Percentiles rank a stretch among this genome's conserved stretches.
These are phyloP conservation scores for Cryptosporidium sp. DNA, from an alignment of 169 alveolate species.

Conservation along the genomic window DNA sequence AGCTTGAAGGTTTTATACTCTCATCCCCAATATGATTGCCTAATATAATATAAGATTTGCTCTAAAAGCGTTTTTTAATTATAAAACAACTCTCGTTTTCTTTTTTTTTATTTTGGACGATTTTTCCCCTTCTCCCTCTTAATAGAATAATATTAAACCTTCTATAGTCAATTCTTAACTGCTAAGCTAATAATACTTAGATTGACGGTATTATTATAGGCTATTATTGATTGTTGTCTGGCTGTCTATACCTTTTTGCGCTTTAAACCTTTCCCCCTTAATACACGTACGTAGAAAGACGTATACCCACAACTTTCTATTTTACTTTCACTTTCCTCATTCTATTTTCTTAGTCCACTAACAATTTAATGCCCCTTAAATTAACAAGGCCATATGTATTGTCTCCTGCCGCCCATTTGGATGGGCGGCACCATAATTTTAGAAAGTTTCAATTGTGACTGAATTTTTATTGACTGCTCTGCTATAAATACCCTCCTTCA, in stretches of 20 bases:
- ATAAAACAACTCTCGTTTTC: background rate
- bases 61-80: conserved; percentile 1
- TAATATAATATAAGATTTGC: conserved; percentile 38
- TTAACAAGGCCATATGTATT: conserved; percentile 24
- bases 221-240: conserved; percentile 69
- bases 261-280: conserved; percentile 21
- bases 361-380: conserved; percentile 15
- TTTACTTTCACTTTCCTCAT: conserved; percentile 50
- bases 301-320: conserved; percentile 45
- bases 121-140: conserved; percentile 76
- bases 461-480: background rate
- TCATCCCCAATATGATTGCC: conserved; percentile 74
- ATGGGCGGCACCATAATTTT: conserved; percentile 4
- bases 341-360: conserved; percentile 63
- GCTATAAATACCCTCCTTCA: background rate
- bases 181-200: conserved; percentile 75
- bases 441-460: background rate
- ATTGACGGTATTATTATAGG: conserved; percentile 74
- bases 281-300: conserved; percentile 74
- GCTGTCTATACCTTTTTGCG: conserved; percentile 76
- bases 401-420: conserved; percentile 37
- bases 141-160: conserved; percentile 30
- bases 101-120: conserved; percentile 4
- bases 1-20: conserved; percentile 60
- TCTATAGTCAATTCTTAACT: conserved; percentile 76